Percentiles rank a stretch among this genome's conserved stretches.
phyloP scores from a whole-genome alignment of 2,329 filamentous ascomycete genomes.

The Davidsoniella eucalypti region DNA sequence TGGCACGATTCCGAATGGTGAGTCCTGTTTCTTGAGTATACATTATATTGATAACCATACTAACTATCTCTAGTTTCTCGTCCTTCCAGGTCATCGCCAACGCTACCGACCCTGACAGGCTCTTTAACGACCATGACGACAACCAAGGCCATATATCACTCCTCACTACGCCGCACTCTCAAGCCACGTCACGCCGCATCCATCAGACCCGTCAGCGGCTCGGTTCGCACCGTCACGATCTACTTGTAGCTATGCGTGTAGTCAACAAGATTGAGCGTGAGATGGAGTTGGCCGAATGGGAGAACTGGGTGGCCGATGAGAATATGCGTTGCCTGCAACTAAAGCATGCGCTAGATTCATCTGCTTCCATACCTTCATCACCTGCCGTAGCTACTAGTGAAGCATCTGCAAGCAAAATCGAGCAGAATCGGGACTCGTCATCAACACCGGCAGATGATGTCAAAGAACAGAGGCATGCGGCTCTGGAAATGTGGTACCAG shows the following conservation, averaged over 20 bases:
- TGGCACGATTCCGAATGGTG: constrained; percentile 10
- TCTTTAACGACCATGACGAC: constrained; percentile 35
- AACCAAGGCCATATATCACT: constrained; percentile 25
- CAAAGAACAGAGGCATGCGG: constrained; percentile 20
- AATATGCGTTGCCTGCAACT: constrained; percentile 55
- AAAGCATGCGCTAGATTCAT: constrained; percentile 7
- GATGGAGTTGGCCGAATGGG: constrained; percentile 76
- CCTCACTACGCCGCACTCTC: constrained; percentile 30
- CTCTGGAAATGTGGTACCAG: constrained; percentile 32
- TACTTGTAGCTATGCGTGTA: constrained; percentile 77
- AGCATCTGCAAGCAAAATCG: constrained; percentile 21
- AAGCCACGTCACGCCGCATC: constrained; percentile 38
- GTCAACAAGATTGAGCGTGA: constrained; percentile 82
- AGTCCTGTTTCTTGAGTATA: neutral
- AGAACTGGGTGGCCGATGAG: constrained; percentile 78
- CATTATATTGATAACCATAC: neutral
- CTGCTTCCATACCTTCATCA: neutral
- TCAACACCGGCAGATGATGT: constrained; percentile 17
- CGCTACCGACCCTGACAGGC: constrained; percentile 38
- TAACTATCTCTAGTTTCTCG: constrained; percentile 30
- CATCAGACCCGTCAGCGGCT: constrained; percentile 69
- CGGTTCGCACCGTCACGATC: constrained; percentile 70
- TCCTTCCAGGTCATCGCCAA: constrained; percentile 45
- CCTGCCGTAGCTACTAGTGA: constrained; percentile 16
- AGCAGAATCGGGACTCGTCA: constrained; percentile 19